A percentile compares a stretch with the other conserved stretches of the same genome.
These are phyloP conservation scores for Chaetothyriales sp. DNA, from an alignment of 2,329 filamentous ascomycete species.

Conservation along the genomic window DNA sequence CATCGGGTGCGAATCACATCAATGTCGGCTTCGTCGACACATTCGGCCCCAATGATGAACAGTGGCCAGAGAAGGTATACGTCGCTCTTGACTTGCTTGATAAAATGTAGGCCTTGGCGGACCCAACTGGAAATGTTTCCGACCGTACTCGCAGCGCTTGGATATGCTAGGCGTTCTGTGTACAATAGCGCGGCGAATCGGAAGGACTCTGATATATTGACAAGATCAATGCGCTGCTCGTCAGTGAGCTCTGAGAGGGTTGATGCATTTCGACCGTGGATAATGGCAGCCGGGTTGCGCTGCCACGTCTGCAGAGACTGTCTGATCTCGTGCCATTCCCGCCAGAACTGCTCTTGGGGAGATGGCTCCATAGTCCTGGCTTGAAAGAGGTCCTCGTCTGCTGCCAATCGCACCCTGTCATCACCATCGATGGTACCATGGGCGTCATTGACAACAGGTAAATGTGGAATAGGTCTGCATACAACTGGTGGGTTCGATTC, in stretches of 20 bases:
- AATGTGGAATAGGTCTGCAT: conserved; percentile 24
- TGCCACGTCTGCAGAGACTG: conserved; percentile 68
- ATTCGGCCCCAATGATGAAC: conserved; percentile 81
- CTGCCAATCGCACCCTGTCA: conserved; percentile 10
- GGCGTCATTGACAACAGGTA: not conserved
- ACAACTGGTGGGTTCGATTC: conserved; percentile 14
- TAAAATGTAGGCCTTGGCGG: conserved; percentile 68
- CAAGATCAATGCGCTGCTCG: conserved; percentile 57
- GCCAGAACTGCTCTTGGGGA: conserved; percentile 57
- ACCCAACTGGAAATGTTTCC: conserved; percentile 74
- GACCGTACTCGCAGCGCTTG: conserved; percentile 56
- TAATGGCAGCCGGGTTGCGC: conserved; percentile 40
- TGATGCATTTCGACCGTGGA: not conserved
- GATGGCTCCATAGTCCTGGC: conserved; percentile 19
- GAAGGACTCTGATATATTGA: conserved; percentile 79
- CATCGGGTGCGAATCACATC: conserved; percentile 67
- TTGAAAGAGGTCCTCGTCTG: conserved; percentile 38
- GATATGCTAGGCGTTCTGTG: conserved; percentile 72
- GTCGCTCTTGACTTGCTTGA: conserved; percentile 64
- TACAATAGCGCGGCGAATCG: conserved; percentile 80
- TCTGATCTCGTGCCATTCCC: conserved; percentile 61
- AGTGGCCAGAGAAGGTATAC: conserved; percentile 91
- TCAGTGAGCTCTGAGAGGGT: conserved; percentile 28
- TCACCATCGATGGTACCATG: conserved; percentile 44
- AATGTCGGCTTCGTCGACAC: conserved; percentile 66